phyloP scores from a whole-genome alignment of 2,329 filamentous ascomycete genomes.

The Sclerotinia sclerotiorum region DNA sequence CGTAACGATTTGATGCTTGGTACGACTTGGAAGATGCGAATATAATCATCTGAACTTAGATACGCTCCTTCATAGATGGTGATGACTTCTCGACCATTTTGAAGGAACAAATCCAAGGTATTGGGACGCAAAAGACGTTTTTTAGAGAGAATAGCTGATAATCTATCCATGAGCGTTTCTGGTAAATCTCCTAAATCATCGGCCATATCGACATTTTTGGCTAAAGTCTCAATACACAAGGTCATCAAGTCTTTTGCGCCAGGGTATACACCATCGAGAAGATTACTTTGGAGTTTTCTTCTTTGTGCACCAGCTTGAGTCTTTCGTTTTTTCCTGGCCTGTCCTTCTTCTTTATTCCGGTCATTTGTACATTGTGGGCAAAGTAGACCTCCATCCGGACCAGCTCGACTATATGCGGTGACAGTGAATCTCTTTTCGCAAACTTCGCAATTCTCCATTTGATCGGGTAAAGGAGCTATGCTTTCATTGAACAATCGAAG shows the following conservation, averaged over 20 bases:
- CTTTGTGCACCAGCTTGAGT: slow-evolving; percentile 56
- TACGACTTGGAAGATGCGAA: slow-evolving; percentile 75
- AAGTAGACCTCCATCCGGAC: slow-evolving; percentile 80
- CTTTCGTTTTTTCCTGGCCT: slow-evolving; percentile 56
- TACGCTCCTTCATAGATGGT: slow-evolving; percentile 61
- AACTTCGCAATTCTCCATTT: slow-evolving; percentile 82
- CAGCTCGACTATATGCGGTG: slow-evolving; percentile 81
- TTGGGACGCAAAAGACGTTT: slow-evolving; percentile 54
- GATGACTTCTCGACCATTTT: slow-evolving; percentile 51
- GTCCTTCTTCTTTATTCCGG: slow-evolving; percentile 64
- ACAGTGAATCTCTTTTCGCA: slow-evolving; percentile 91
- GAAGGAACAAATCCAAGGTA: slow-evolving; percentile 58
- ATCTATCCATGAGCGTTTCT: slow-evolving; percentile 55
- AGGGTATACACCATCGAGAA: slow-evolving; percentile 70
- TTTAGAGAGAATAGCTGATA: slow-evolving; percentile 61
- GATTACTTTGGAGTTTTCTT: slow-evolving; percentile 77
- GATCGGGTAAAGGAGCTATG: slow-evolving; percentile 54
- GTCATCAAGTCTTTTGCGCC: slow-evolving; percentile 69
- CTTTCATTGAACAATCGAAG: slow-evolving; percentile 50
- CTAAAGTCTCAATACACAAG: slow-evolving; percentile 61
- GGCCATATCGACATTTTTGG: slow-evolving; percentile 61
- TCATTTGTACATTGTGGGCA: slow-evolving; percentile 80
- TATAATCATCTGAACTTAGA: slow-evolving; percentile 73
- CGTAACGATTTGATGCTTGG: slow-evolving; percentile 69
- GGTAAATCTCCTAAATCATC: slow-evolving; percentile 63